Percentiles rank a stretch among this genome's conserved stretches.
phyloP scores from a whole-genome alignment of 1,284 basidiomycete genomes.

The Chalciporus sp. region DNA sequence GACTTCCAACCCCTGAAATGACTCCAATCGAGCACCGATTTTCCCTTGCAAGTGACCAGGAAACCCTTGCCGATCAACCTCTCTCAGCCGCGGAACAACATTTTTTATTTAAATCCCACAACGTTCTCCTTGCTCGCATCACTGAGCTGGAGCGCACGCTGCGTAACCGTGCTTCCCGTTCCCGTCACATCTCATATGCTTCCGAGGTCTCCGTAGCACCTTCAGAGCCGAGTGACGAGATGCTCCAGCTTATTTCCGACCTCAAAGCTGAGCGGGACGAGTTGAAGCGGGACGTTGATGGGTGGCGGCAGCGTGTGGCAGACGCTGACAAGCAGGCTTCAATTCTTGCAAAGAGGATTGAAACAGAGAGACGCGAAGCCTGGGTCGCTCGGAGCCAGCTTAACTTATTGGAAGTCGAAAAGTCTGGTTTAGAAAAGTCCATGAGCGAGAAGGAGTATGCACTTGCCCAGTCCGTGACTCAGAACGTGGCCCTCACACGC shows the following conservation, averaged over 20 bases:
- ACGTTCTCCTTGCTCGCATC: constrained; percentile 75
- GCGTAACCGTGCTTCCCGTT: constrained; percentile 49
- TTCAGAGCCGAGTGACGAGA: constrained; percentile 67
- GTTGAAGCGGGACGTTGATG: constrained; percentile 74
- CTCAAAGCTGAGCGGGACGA: constrained; percentile 80
- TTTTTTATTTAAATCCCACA: constrained; percentile 81
- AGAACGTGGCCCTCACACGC: constrained; percentile 34
- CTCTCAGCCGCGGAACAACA: constrained; percentile 70
- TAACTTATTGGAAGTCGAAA: constrained; percentile 67
- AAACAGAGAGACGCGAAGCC: constrained; percentile 70
- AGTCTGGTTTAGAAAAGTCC: constrained; percentile 50
- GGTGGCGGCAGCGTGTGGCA: constrained; percentile 68
- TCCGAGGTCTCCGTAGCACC: constrained; percentile 48
- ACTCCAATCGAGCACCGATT: constrained; percentile 61
- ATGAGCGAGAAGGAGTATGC: constrained; percentile 43
- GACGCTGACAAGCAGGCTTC: constrained; percentile 66
- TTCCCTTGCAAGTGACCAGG: constrained; percentile 42
- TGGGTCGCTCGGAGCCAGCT: constrained; percentile 73
- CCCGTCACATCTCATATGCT: constrained; percentile 54
- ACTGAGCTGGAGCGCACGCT: constrained; percentile 75
- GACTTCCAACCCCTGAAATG: constrained; percentile 70
- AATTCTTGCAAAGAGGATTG: constrained; percentile 62
- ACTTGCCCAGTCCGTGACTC: constrained; percentile 36
- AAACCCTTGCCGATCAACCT: constrained; percentile 45
- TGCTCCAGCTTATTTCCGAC: constrained; percentile 71